Evolutionary conservation across 1,284 basidiomycete genomes (phyloP), one percentile per base, ranked within the genome.

Genomic region (Hemileia vastatrix): DNA sequence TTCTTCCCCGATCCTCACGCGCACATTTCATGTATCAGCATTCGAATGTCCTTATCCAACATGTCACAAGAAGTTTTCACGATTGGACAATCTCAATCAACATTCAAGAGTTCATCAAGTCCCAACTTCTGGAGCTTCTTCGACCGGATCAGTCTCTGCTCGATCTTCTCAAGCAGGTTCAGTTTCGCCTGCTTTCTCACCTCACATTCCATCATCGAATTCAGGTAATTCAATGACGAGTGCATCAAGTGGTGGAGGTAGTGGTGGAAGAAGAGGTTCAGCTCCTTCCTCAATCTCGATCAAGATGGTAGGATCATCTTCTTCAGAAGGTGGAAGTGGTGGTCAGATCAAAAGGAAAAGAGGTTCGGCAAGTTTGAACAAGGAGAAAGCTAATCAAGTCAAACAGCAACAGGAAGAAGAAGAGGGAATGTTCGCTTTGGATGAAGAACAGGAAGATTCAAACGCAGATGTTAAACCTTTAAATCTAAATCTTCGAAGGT

Each of bases 21-120:
- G 15, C 15, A 40, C 36, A 40, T 40, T 40, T 40, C 8, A 9
- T 40, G 9, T 40, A 11, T 40, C 36, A 40, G 36, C 71, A n/a
- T 73, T 67, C 68, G 65, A 65, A 33, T 73, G 71, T 66, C 65
- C 68, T 23, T 67, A 64, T 55, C 68, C 69, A 43, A 63, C 66
- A 44, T 72, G 71, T 66, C 65, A 66, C 64, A 73, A 73, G 65
- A 64, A 64, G 23, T 73, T 73, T 64, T 69, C 67, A 53, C 65
- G 71, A 48, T 70, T 71, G 62, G 71, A 73, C 64, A 73, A 73
- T 57, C 66, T 73, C 52, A 72, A 73, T 54, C 71, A 73, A 58
- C 71, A 73, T 62, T 67, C 68, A 8, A 70, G 71, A 21, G 71
- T 73, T 19, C 71, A 73, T 57, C 65, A 67, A 19, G 48, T 18